phyloP scores from a whole-genome alignment of 495 filamentous ascomycete genomes.

The Rostrohypoxylon terebratum region DNA sequence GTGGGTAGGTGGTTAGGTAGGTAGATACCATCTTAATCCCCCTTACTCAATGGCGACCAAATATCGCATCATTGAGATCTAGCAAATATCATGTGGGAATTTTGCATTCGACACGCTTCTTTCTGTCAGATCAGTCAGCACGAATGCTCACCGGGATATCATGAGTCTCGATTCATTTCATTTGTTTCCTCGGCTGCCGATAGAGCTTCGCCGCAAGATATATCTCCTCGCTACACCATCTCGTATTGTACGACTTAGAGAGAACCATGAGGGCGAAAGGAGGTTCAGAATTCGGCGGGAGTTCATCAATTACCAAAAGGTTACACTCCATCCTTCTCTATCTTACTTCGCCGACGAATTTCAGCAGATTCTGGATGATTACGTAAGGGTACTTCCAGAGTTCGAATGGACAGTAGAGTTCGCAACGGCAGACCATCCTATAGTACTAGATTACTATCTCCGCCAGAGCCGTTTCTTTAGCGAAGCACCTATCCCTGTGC shows the following conservation, averaged over 20 bases:
- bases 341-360: conserved; percentile 15
- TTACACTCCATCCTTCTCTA: conserved; percentile 11
- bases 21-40: too few species aligned
- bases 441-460: not conserved
- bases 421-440: not conserved
- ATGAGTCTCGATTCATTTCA: conserved; percentile 14
- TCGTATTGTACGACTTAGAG: conserved; percentile 26
- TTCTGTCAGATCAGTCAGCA: not conserved
- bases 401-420: too few species aligned
- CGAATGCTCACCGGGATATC: not conserved
- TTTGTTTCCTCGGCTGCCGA: conserved; percentile 22
- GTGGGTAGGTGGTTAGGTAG: too few species aligned
- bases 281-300: not conserved
- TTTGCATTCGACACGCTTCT: not conserved
- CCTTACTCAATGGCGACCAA: too few species aligned
- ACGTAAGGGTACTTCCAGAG: not conserved
- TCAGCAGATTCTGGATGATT: not conserved
- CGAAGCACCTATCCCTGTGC: conserved; percentile 34
- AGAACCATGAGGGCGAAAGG: not conserved
- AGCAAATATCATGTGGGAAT: not conserved
- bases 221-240: conserved; percentile 32
- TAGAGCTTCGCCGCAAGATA: conserved; percentile 21
- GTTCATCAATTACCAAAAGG: not conserved
- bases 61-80: not conserved
- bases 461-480: conserved; percentile 23